Evolutionary conservation across 257 asterid genomes (phyloP), one percentile per base, ranked within the genome.

Genomic region (Solanum arcanum): DNA sequence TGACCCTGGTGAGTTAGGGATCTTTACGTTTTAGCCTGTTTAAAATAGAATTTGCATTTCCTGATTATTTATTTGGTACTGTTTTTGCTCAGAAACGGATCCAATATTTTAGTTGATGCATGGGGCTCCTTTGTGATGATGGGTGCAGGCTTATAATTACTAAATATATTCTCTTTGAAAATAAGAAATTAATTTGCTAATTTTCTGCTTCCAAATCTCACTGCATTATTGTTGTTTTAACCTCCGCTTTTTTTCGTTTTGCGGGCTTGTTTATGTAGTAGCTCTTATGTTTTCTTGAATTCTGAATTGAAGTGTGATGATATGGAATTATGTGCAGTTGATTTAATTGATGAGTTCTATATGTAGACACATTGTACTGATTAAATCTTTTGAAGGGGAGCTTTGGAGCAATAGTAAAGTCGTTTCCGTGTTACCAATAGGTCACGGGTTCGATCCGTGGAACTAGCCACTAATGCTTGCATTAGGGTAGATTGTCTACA

Each of bases 1-100:
- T 70, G 87, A 85, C 83, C 87, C 87, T 33, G 87, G 83, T 85
- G 83, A 85, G 87, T 85, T 85, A 69, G 60, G 41, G 83, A 85
- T 85, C 62, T 35, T 85, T 85, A 29, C 29, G 46, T 39, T 23
- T 10, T 85, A 85, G 37, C 78, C 52, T 16, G 60, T 68, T 68
- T 42, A 25, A 16, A 25, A 25, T 31, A 9, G 20, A 41, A 68
- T 68, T 39, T 68, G 66, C 60, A 74, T 59, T 59, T 59, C 64
- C 64, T 56, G 64, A 59, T 20, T 59, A 21, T 59, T 21, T 83
- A 56, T 74, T 74, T 39, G 52, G 52, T 74, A 39, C 27, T 29
- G 33, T 75, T 75, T 75, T 75, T 42, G 12, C 33, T 75, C 56
- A 41, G 77, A 70, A 70, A 70, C 12, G 42, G n/a, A 42, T 70